Conservation (phyloP, 352 stramenopile species). For the Plasmopara halstedii region DNA sequence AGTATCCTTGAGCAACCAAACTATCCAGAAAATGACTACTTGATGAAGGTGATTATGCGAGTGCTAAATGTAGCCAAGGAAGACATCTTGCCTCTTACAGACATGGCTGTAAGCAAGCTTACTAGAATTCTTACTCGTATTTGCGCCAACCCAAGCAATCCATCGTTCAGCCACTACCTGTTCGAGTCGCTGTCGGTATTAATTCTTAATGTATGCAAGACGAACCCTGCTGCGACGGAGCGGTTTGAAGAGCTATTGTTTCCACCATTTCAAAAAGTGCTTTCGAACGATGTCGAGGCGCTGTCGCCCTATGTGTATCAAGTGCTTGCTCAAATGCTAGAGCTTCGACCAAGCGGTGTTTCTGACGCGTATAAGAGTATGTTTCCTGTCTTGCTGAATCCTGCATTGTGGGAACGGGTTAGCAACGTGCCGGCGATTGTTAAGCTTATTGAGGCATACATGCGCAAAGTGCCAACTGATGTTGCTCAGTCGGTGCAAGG, state of each 20-base stretch:
- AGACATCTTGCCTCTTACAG: constrained; percentile 88
- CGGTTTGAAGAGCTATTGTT: constrained; percentile 96
- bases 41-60: constrained; percentile 98
- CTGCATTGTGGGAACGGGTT: constrained; percentile 92
- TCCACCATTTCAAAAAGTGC: constrained; percentile 94
- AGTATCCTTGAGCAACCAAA: constrained; percentile 91
- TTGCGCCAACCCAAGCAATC: constrained; percentile 97
- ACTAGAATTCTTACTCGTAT: constrained; percentile 90
- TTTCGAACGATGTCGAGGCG: constrained; percentile 94
- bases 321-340: constrained; percentile 96
- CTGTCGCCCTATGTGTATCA: constrained; percentile 98
- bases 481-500: constrained; percentile 75
- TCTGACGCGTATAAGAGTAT: constrained; percentile 93
- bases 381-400: constrained; percentile 92
- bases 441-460: constrained; percentile 95
- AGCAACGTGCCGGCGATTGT: constrained; percentile 97
- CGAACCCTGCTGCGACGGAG: constrained; percentile 62
- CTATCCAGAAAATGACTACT: constrained; percentile 97
- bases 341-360: constrained; percentile 85
- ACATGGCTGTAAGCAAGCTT: constrained; percentile 93
- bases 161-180: constrained; percentile 98
- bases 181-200: constrained; percentile 98
- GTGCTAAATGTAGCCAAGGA: constrained; percentile 90
- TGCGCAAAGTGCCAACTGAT: constrained; percentile 88
- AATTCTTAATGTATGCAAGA: constrained; percentile 90